These are phyloP conservation scores for Pseudogymnoascus sp. DNA, from an alignment of 2,329 filamentous ascomycete genomes.

Conservation along the genomic window DNA sequence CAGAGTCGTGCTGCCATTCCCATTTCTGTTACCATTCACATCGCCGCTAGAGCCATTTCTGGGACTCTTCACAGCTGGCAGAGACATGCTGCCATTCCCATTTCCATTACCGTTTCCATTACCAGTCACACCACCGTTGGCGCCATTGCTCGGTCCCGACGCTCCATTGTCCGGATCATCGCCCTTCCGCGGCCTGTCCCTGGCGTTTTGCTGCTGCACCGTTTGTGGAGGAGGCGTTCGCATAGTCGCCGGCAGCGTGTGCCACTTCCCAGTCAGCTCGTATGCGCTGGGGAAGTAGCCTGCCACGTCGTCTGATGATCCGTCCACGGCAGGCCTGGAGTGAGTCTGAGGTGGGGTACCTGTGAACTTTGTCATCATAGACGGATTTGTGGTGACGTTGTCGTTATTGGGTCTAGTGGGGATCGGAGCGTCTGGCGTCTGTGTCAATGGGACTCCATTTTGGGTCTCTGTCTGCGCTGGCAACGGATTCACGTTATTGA, in stretches of 20 bases:
- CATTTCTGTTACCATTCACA: background rate
- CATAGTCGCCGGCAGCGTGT: background rate
- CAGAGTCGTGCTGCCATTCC: background rate
- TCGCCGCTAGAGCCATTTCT: background rate
- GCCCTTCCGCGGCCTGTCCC: background rate
- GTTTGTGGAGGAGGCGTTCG: background rate
- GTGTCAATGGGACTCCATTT: background rate
- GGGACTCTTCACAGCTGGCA: background rate
- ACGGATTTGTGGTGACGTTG: background rate
- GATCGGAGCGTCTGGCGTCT: background rate
- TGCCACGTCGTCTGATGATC: background rate
- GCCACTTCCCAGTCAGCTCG: conserved; percentile 1
- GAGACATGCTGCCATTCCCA: background rate
- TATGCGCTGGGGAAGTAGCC: conserved; percentile 5
- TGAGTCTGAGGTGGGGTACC: background rate
- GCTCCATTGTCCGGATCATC: background rate
- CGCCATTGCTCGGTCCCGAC: background rate
- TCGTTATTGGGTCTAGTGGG: background rate
- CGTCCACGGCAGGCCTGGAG: background rate
- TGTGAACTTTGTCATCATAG: background rate
- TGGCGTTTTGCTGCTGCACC: background rate
- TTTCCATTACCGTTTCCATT: background rate
- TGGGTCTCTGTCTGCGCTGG: background rate
- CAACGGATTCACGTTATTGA: background rate
- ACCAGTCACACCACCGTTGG: background rate